These are phyloP conservation scores for Posidonia australis DNA, from an alignment of 106 monocot genomes.

Conservation along the genomic window DNA sequence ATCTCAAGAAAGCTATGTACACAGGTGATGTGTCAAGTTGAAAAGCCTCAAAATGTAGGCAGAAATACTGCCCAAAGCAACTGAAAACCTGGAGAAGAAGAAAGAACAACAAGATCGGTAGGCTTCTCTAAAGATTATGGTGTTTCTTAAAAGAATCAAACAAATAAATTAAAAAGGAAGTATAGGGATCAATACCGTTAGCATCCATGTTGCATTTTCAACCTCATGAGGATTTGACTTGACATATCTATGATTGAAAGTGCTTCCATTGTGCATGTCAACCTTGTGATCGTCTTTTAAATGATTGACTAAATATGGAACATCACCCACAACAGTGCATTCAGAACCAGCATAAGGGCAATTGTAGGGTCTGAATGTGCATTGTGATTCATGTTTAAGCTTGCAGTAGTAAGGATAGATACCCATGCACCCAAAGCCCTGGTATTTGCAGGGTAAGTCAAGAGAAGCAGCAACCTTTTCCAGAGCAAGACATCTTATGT, in stretches of 20 bases:
- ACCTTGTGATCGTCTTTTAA: constrained; percentile 28
- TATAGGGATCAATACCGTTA: constrained; percentile 8
- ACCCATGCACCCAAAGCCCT: constrained; percentile 20
- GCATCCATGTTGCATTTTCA: constrained; percentile 29
- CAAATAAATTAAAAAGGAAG: not conserved
- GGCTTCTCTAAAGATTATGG: not conserved
- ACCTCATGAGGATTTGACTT: constrained; percentile 26
- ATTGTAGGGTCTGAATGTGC: constrained; percentile 19
- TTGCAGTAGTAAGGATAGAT: constrained; percentile 23
- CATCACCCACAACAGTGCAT: constrained; percentile 16
- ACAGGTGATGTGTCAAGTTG: constrained; percentile 5
- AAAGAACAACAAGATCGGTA: not conserved
- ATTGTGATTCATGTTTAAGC: constrained; percentile 25
- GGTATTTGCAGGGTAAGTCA: constrained; percentile 19
- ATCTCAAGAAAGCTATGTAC: constrained; percentile 11
- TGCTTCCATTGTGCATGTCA: constrained; percentile 22
- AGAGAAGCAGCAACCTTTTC: constrained; percentile 25
- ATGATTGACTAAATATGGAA: constrained; percentile 17
- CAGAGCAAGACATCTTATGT: constrained; percentile 25
- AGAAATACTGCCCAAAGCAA: constrained; percentile 13
- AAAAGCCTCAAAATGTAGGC: constrained; percentile 16
- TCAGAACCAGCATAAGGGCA: constrained; percentile 32
- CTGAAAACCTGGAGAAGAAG: constrained; percentile 7
- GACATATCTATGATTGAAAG: constrained; percentile 25
- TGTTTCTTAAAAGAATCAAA: not conserved